Percentiles rank a stretch among this genome's conserved stretches.
phyloP scores from a whole-genome alignment of 1,284 basidiomycete genomes.

The Apiotrichum siamense region DNA sequence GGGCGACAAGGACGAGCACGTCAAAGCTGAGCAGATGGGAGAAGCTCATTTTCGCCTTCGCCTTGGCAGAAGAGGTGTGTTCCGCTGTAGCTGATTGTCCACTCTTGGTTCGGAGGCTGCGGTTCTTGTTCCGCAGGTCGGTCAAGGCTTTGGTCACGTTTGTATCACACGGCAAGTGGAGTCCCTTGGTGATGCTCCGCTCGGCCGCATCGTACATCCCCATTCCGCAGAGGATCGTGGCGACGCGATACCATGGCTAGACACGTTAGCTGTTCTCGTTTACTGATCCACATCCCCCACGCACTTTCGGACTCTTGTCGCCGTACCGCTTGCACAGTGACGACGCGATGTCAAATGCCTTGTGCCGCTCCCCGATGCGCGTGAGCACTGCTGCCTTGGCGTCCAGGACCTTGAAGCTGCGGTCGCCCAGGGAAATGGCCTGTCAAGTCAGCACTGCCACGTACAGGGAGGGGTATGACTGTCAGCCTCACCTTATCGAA shows the following conservation, averaged over 20 bases:
- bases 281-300: neutral
- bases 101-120: no score
- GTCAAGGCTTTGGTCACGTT: neutral
- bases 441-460: neutral
- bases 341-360: conserved; percentile 23
- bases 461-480: neutral
- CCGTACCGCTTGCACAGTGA: conserved; percentile 22
- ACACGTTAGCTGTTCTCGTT: no score
- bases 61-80: neutral
- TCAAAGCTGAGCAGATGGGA: conserved; percentile 27
- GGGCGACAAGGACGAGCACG: conserved; percentile 27
- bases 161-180: neutral
- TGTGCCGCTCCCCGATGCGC: conserved; percentile 18
- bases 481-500: conserved; percentile 21
- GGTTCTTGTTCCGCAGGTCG: conserved; percentile 1
- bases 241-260: conserved; percentile 32
- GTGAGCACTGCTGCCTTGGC: conserved; percentile 26
- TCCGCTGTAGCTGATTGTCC: no score
- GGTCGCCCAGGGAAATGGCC: conserved; percentile 27
- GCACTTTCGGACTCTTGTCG: conserved; percentile 8
- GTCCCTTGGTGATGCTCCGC: conserved; percentile 7
- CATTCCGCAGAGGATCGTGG: conserved; percentile 15
- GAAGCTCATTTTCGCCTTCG: conserved; percentile 22
- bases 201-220: conserved; percentile 12
- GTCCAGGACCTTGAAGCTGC: conserved; percentile 20